These are phyloP conservation scores for Coffea canephora DNA, from an alignment of 257 asterid species.

Conservation along the genomic window DNA sequence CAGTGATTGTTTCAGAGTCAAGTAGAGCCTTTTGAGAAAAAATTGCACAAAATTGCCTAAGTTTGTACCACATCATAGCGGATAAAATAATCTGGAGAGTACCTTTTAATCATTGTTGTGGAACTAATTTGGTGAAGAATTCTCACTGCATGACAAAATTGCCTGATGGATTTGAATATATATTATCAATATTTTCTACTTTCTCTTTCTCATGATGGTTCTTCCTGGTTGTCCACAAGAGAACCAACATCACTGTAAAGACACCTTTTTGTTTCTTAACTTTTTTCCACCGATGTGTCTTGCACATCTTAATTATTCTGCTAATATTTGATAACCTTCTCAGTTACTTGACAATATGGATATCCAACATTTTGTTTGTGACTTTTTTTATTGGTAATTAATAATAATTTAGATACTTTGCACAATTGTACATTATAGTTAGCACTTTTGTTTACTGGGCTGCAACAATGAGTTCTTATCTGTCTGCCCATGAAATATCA, in stretches of 20 bases:
- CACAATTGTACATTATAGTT: not conserved
- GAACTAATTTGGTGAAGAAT: not conserved
- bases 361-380: not conserved
- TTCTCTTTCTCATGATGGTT: not conserved
- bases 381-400: not conserved
- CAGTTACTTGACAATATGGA: not conserved
- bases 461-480: not conserved
- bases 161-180: not conserved
- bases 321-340: not conserved
- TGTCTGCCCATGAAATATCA: constrained; percentile 4
- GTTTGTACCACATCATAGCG: not conserved
- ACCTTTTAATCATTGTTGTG: not conserved
- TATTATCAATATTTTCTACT: not conserved
- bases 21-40: too few species aligned
- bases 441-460: not conserved
- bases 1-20: too few species aligned
- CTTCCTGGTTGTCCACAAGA: not conserved
- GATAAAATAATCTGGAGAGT: not conserved
- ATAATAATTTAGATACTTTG: not conserved
- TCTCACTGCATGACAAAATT: not conserved
- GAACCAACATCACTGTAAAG: not conserved
- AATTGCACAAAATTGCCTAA: not conserved
- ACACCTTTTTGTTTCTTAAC: not conserved
- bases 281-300: not conserved
- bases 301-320: not conserved